Base-by-base conservation (phyloP, 2,329 filamentous ascomycete species). In the Clonostachys rhizophaga region DNA sequence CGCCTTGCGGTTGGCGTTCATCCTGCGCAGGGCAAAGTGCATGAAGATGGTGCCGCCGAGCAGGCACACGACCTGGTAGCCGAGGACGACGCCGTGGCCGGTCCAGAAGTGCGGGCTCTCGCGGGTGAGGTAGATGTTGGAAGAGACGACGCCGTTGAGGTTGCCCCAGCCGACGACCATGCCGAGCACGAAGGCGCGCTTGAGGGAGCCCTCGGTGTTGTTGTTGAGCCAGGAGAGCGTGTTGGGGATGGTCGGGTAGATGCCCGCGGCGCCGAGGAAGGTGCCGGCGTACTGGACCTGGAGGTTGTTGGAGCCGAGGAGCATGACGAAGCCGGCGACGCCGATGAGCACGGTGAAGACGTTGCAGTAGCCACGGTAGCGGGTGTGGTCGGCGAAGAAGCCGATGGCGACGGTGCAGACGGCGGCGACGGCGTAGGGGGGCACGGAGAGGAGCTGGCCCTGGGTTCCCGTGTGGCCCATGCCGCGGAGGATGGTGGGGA, bases 71-170 rank as follows among this genome's bases (percentile, higher is more conserved):
- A 79, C 69, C 63, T 91, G 72, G 64, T 92, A 96, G 0, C 71
- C 87, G 44, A 95, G 64, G 3, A 95, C 82, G 1, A 85, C 75
- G 3, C 79, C 84, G 55, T 96, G 91, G 0, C 91, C 91, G 2
- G 82, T 74, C 37, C 78, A 78, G 67, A 82, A 96, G 24, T 77
- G 74, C 5, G 86, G 89, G 51, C 69, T 55, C 59, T 81, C 72
- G 60, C 17, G 14, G 12, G 17, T 18, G 51, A 76, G 69, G 57
- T 89, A 96, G 55, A 96, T 89, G 61, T 96, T 95, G 53, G 79
- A 84, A 56, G 77, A 83, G 33, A 64, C 47, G 43, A 61, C 61
- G 49, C 62, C 63, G 45, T 63, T 63, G 13, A 65, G 56, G 51
- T 66, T 72, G 52, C 62, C 61, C 44, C 63, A 68, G 50, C 74